Evolutionary conservation across 2,329 filamentous ascomycete genomes (phyloP).

Genomic region (Paracoccidioides lutzii): DNA sequence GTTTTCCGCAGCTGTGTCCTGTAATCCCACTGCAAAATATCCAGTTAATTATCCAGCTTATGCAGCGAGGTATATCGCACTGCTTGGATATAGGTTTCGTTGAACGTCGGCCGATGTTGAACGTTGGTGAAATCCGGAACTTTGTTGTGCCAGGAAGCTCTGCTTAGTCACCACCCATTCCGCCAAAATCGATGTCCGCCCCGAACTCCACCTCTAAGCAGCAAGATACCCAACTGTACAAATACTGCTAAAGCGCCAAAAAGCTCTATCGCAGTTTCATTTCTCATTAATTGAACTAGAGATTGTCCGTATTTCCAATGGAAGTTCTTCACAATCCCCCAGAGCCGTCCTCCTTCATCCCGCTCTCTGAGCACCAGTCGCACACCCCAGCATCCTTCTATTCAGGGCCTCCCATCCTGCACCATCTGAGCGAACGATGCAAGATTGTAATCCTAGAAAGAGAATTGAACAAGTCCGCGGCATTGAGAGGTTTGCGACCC

Average conservation of each 20-base stretch:
- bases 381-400: constrained; percentile 37
- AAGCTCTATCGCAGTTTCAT: neutral
- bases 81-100: no score
- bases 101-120: neutral
- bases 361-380: constrained; percentile 35
- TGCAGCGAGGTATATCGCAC: no score
- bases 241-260: neutral
- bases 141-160: neutral
- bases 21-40: no score
- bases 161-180: neutral
- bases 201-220: neutral
- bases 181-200: neutral
- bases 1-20: no score
- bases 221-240: neutral
- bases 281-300: neutral
- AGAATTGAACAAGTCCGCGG: constrained; percentile 25
- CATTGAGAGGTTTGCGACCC: constrained; percentile 21
- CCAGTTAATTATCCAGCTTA: no score
- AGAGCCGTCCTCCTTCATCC: constrained; percentile 28
- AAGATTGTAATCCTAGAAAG: constrained; percentile 31
- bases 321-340: constrained; percentile 30
- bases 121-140: no score
- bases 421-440: constrained; percentile 35
- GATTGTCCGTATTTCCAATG: constrained; percentile 19
- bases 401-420: constrained; percentile 33